Percentiles rank a stretch among this genome's conserved stretches.
phyloP scores from a whole-genome alignment of 257 asterid species.

The Jacaranda copaia region DNA sequence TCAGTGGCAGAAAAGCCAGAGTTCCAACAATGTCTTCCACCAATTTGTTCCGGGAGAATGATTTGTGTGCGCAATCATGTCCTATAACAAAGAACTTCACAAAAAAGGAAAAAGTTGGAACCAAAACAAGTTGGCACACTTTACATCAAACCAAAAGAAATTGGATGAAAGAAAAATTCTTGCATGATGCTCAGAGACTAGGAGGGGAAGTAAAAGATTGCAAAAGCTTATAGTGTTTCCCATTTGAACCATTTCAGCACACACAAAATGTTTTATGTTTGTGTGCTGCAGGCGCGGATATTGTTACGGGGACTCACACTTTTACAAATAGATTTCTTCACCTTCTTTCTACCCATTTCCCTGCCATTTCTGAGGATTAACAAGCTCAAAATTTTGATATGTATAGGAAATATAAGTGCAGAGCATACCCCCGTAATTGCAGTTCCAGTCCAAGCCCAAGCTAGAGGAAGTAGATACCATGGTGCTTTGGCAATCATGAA shows the following conservation, averaged over 20 bases:
- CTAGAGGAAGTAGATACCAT: constrained; percentile 98
- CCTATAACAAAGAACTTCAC: constrained; percentile 97
- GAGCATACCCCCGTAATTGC: constrained; percentile 93
- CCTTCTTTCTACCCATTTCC: neutral
- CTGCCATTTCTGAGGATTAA: neutral
- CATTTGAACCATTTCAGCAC: neutral
- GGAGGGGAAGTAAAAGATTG: neutral
- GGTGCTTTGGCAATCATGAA: constrained; percentile 91
- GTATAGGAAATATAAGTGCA: neutral
- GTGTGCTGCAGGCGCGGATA: neutral
- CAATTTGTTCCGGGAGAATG: constrained; percentile 90
- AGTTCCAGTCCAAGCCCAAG: constrained; percentile 99
- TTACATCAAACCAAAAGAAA: constrained; percentile 10
- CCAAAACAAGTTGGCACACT: constrained; percentile 29
- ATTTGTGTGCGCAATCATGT: constrained; percentile 98
- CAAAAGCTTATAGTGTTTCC: constrained; percentile 1
- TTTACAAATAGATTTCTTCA: neutral
- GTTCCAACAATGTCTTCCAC: constrained; percentile 97
- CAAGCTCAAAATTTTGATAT: constrained; percentile 10
- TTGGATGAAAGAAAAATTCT: neutral
- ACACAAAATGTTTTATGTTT: neutral
- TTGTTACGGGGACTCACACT: neutral
- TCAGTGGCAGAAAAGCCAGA: constrained; percentile 88
- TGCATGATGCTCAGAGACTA: constrained; percentile 19
- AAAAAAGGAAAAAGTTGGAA: constrained; percentile 33